Base-by-base conservation (phyloP, 495 filamentous ascomycete genomes). In the Aspergillus bertholletiae region DNA sequence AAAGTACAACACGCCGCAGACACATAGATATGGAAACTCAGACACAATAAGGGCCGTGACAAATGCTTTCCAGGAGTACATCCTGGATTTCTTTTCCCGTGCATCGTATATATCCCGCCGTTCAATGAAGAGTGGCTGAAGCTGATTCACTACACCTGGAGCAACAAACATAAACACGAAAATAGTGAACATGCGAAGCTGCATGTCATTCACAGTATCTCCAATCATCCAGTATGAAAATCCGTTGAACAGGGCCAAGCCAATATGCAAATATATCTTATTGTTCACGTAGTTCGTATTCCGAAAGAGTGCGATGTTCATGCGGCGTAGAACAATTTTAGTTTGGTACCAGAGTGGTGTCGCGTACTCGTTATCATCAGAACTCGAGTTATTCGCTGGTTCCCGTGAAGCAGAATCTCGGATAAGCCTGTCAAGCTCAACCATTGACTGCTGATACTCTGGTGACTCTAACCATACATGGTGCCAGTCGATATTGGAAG, bases 211-310 rank as follows among this genome's bases (percentile, higher is more conserved):
- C 9, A 75, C 58, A 13, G 49, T 62, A 21, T 68, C 57, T 0
- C 64, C 63, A 23, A 73, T 70, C 61, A 64, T 73, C 69, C 69
- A 77, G 64, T 75, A 77, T 0, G 72, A 72, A 50, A 77, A 76
- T 2, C 74, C 73, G 53, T 74, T 77, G 54, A 77, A 68, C 5
- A 76, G 49, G n/a, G 70, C 71, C 0, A 64, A 67, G 2, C 65
- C 66, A 21, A 77, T 64, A 43, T 73, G 72, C 3, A 71, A 46
- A 1, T 65, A 61, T 26, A 88, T 66, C 64, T 88, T 88, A 55
- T 83, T 84, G 65, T 84, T 85, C 39, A 84, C 65, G 69, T 92
- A 89, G 59, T 78, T 81, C 44, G 78, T 72, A 59, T 81, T 71
- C 48, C 86, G 78, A 78, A 76, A 88, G 50, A 86, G 74, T 27